phyloP scores from a whole-genome alignment of 2,329 filamentous ascomycete genomes.

The Dactylonectria estremocensis region DNA sequence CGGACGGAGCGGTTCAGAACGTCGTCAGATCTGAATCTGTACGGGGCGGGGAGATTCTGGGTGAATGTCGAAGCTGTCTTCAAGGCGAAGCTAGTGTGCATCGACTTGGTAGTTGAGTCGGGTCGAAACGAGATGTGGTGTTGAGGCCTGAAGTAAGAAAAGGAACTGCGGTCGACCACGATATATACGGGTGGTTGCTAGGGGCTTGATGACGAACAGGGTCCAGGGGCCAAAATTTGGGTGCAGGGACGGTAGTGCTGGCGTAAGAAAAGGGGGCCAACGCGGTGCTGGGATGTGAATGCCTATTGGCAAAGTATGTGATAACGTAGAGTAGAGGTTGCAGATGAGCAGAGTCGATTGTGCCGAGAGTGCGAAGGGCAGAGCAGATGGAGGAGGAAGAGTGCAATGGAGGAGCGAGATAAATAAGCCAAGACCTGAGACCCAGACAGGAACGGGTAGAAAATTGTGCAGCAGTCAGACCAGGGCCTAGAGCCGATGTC shows the following conservation, averaged over 20 bases:
- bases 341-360: slow-evolving; percentile 13
- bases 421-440: slow-evolving; percentile 35
- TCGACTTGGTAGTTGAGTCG: slow-evolving; percentile 34
- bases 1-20: slow-evolving; percentile 18
- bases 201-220: slow-evolving; percentile 35
- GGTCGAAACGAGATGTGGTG: slow-evolving; percentile 27
- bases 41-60: slow-evolving; percentile 16
- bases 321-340: slow-evolving; percentile 7
- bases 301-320: neutral
- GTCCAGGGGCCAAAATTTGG: slow-evolving; percentile 32
- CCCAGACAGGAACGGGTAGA: slow-evolving; percentile 44
- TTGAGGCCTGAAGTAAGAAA: slow-evolving; percentile 21
- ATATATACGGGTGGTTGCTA: slow-evolving; percentile 17
- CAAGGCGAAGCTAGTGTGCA: slow-evolving; percentile 26
- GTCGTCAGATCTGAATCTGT: slow-evolving; percentile 21
- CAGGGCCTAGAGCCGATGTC: slow-evolving; percentile 37
- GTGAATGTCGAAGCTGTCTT: slow-evolving; percentile 21
- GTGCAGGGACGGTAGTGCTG: slow-evolving; percentile 17
- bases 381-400: slow-evolving; percentile 20
- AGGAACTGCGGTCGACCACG: slow-evolving; percentile 11
- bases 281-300: neutral
- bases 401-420: slow-evolving; percentile 35
- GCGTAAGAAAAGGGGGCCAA: slow-evolving; percentile 17
- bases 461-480: slow-evolving; percentile 42
- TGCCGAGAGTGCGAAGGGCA: slow-evolving; percentile 15